Evolutionary conservation across 441 rosid species (phyloP), one percentile per base, ranked within the genome.

Genomic region (Erysimum cheiri): DNA sequence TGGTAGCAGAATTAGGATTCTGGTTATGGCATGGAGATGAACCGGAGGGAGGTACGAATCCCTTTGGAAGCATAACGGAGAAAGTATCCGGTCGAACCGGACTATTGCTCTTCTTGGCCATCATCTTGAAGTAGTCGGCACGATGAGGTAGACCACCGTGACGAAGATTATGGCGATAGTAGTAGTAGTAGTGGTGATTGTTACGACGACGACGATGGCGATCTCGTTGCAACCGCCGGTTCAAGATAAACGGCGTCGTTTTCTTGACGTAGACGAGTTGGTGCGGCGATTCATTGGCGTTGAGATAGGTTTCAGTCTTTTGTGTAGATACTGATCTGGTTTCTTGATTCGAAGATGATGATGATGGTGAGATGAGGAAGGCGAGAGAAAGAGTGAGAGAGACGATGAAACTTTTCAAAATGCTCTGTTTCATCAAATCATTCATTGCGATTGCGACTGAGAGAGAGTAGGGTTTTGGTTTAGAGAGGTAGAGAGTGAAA

Each of bases 51-150:
- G 97, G 97, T 40, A 87, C 82, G 4, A 65, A 61, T 17, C 96
- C 98, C 79, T 85, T 90, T 2, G 98, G 98, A 22, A 92, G 89
- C 97, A 90, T 92, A 52, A 68, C 91, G 1, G 88, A 77, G 74
- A 84, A 86, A 3, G 80, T 73, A 76, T 83, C 82, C 13, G 60
- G 31, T 31, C 76, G 70, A 32, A 59, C 56, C 36, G 67, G 69
- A 55, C 73, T 71, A 50, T 62, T 60, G 41, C 50, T 78, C 71
- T 73, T 85, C 75, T 74, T 82, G 77, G 41, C 71, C 73, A 22
- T 52, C 70, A 31, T 61, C 70, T 75, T 70, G 75, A 64, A 50
- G 63, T 70, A 50, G 41, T 63, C 67, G 33, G 3, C 40, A 57
- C 75, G 67, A 8, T 35, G 69, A 59, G 35, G 66, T 69, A 49